A percentile compares a stretch with the other conserved stretches of the same genome.
Conservation (phyloP, 768 basidiomycete genomes). For the Mycena sanguinolenta region DNA sequence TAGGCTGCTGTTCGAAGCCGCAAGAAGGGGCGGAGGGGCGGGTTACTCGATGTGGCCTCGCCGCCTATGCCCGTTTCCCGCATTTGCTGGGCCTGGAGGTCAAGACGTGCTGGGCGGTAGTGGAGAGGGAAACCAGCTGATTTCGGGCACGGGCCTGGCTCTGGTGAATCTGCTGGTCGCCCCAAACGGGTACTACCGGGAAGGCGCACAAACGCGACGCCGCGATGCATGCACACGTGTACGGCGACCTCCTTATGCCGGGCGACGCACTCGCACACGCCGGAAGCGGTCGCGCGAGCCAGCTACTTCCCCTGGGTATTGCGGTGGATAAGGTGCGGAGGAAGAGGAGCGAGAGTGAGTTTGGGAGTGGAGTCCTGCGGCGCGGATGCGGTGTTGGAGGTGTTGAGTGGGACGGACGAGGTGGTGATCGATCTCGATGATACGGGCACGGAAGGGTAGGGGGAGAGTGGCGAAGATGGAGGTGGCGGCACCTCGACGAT, state of each 20-base stretch:
- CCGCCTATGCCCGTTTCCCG: neutral
- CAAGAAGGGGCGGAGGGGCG: constrained; percentile 20
- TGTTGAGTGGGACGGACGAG: neutral
- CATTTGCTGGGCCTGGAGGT: too few species aligned
- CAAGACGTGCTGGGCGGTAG: too few species aligned
- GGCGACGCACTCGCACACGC: neutral
- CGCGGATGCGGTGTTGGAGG: neutral
- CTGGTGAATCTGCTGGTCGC: constrained; percentile 34
- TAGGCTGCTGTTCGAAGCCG: constrained; percentile 15
- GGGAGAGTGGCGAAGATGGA: neutral
- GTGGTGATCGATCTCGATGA: constrained; percentile 8
- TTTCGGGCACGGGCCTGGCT: constrained; percentile 27
- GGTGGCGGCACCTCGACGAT: constrained; percentile 3
- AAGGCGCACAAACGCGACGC: too few species aligned
- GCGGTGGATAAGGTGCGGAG: constrained; percentile 37
- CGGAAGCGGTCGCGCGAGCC: constrained; percentile 23
- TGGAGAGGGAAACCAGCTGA: too few species aligned
- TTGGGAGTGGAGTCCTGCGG: neutral
- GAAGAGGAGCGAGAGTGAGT: constrained; percentile 13
- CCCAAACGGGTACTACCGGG: too few species aligned
- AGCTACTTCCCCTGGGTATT: constrained; percentile 34
- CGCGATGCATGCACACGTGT: neutral
- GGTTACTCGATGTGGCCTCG: constrained; percentile 8
- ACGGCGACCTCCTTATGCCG: constrained; percentile 6
- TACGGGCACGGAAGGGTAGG: neutral